Conservation (phyloP, 495 filamentous ascomycete species). For the Neurospora sp. region DNA sequence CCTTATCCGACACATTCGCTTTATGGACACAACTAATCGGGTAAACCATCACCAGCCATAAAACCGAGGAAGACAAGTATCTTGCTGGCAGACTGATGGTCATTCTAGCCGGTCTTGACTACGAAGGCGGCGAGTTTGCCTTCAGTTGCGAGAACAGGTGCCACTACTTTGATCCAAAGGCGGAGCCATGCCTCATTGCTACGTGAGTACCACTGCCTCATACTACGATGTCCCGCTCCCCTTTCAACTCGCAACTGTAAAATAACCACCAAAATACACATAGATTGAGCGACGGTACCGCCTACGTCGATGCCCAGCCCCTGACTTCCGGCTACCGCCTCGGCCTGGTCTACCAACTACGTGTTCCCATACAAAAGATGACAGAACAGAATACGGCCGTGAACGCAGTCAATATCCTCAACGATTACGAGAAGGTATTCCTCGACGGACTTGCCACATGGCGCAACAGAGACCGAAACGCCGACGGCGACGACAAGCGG, state of each 20-base stretch:
- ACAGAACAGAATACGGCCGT: background rate
- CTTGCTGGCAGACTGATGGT: background rate
- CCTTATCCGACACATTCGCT: background rate
- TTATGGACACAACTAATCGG: background rate
- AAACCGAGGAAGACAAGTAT: background rate
- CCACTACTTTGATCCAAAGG: background rate
- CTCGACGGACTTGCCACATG: background rate
- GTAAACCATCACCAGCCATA: background rate
- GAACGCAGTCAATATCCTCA: background rate
- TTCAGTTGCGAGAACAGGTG: background rate
- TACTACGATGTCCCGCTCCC: too few relatives aligned
- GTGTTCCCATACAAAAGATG: background rate
- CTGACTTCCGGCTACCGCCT: background rate
- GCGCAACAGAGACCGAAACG: background rate
- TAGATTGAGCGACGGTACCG: background rate
- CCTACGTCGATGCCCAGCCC: background rate
- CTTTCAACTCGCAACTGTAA: too few relatives aligned
- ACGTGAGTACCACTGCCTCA: background rate
- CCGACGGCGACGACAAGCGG: background rate
- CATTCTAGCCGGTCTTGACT: background rate
- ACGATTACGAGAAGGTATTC: background rate
- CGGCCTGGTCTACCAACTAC: slow-evolving; percentile 1
- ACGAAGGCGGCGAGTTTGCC: background rate
- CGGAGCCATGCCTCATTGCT: background rate
- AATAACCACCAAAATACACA: background rate